Base-by-base conservation (phyloP, 2,329 filamentous ascomycete species). In the Diaporthe humulicola region DNA sequence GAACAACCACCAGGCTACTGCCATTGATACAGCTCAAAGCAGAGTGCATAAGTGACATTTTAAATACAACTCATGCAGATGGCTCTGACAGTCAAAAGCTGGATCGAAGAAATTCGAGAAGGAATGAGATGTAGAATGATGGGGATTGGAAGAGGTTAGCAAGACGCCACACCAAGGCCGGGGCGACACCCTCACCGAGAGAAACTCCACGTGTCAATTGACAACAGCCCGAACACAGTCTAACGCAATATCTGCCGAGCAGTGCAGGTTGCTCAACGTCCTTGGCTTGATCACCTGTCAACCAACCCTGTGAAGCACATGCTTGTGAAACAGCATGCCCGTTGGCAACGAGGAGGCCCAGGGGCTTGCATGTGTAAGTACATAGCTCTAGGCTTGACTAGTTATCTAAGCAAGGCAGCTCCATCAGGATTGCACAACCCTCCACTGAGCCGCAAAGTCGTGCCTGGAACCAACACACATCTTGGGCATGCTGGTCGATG, bases 211-310 rank as follows among this genome's bases (percentile, higher is more conserved):
- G 17, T 25, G 25, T 10, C 30, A 38, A 45, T 45, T 64, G 58
- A n/a, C 15, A 64, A 28, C 36, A 28, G 30, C 30, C 14, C 17
- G 25, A 25, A 30, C 30, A 38, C 38, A 30, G 25, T 30, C 38
- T 28, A 42, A 64, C 58, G 8, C 6, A 28, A 45, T 25, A 45
- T 19, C n/a, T 42, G 58, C 58, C 30, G 38, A 64, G 25, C 19
- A 30, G 25, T 17, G 58, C 57, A 64, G 42, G 58, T 38, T 64
- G 17, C 25, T 45, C 58, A 64, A 22, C 38, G 22, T 36, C 56
- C 38, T 45, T 64, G 58, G 58, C 58, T 30, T 19, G 58, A 22
- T 40, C 38, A 64, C 25, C 58, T 64, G 58, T 25, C 58, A 64
- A 28, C 38, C 58, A 38, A n/a, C 36, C 15, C n/a, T 22, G 58